These are phyloP conservation scores for Lolium multiflorum DNA, from an alignment of 176 grass and related monocot species.

Conservation along the genomic window DNA sequence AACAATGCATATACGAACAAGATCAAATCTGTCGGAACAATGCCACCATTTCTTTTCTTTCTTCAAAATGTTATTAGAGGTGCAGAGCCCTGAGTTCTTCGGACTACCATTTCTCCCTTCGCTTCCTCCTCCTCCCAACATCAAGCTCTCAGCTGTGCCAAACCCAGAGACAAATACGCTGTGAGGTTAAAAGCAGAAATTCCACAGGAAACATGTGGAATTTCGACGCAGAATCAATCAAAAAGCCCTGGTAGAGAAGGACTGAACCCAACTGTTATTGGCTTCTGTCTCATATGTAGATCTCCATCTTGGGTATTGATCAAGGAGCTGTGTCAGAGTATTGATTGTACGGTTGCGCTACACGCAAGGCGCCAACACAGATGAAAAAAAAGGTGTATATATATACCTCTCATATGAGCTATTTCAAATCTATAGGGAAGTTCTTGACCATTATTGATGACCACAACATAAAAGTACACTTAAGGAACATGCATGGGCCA, in stretches of 20 bases:
- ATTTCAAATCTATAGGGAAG: slow-evolving; percentile 43
- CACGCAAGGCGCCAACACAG: not conserved
- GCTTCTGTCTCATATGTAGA: not conserved
- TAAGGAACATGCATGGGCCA: slow-evolving; percentile 44
- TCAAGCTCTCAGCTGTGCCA: no score
- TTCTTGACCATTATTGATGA: slow-evolving; percentile 60
- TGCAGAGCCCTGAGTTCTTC: no score
- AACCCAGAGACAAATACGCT: no score
- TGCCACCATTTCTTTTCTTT: no score
- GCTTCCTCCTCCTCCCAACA: no score
- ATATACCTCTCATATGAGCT: slow-evolving; percentile 21
- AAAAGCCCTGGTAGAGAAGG: not conserved
- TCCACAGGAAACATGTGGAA: not conserved
- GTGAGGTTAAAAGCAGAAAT: not conserved
- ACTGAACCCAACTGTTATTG: not conserved
- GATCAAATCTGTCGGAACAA: not conserved
- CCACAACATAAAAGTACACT: slow-evolving; percentile 48
- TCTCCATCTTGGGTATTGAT: not conserved
- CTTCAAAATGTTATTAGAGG: no score
- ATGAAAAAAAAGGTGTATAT: not conserved
- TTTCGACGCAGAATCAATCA: not conserved
- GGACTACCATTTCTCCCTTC: no score
- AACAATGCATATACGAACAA: not conserved
- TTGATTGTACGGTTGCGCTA: not conserved
- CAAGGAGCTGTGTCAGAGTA: not conserved